A percentile compares a stretch with the other conserved stretches of the same genome.
These are phyloP conservation scores for Euphorbia pulcherrima DNA, from an alignment of 345 rosid species.

Conservation along the genomic window DNA sequence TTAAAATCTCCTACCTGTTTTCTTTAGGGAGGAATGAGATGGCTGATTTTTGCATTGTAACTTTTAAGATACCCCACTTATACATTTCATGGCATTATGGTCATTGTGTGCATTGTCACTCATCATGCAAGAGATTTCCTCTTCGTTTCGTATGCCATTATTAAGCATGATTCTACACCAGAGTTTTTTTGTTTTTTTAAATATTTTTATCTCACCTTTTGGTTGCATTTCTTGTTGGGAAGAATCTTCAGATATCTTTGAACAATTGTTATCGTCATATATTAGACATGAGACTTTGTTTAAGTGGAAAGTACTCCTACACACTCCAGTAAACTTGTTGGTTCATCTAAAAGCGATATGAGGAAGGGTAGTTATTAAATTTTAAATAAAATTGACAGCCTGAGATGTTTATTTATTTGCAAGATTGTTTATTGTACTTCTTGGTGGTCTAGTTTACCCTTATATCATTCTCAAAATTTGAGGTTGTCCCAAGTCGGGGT, in stretches of 20 bases:
- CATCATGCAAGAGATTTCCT: not conserved
- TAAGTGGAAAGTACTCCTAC: not conserved
- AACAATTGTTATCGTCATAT: too few species aligned
- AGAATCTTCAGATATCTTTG: too few species aligned
- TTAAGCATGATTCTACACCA: not conserved
- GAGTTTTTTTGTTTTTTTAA: not conserved
- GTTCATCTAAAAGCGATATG: too few species aligned
- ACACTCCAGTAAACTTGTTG: not conserved
- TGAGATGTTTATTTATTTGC: not conserved
- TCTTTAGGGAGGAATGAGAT: not conserved
- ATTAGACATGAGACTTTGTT: too few species aligned
- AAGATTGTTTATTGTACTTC: not conserved
- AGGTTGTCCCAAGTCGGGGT: not conserved
- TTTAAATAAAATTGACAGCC: not conserved
- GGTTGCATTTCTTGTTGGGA: too few species aligned
- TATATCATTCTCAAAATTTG: not conserved
- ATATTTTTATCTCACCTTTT: not conserved
- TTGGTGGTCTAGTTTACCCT: not conserved
- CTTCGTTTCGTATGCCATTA: not conserved
- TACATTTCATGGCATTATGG: slow-evolving; percentile 3
- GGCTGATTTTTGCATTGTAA: not conserved
- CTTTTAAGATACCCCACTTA: not conserved
- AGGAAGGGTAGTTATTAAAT: too few species aligned
- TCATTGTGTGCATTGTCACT: not conserved
- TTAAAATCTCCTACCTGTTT: not conserved